Evolutionary conservation across 129 eudicot genomes (phyloP), one percentile per base, ranked within the genome.

Genomic region (Flaveria bidentis): DNA sequence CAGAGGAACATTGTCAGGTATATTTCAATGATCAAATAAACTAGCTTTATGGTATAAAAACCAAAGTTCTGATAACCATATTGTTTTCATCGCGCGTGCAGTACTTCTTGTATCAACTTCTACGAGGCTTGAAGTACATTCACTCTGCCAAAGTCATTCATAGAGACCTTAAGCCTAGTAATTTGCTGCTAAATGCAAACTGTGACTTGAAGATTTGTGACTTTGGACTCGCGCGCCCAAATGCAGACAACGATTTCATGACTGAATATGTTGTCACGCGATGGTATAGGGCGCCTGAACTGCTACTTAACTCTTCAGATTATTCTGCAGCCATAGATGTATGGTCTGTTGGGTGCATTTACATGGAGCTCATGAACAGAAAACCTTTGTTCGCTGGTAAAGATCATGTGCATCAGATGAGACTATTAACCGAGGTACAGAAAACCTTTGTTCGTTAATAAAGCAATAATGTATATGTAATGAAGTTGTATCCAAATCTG

Each of bases 251-350:
- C 41, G 93, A 89, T 74, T 86, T 85, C 84, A 92, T 92, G 97
- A 92, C 97, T 2, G 97, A 92, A 63, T 92, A 92, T 73, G 97
- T 92, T 74, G 97, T 92, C 58, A 92, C 97, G 0, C 74, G 97
- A 74, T 92, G 97, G 97, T 92, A 92, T 53, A 83, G 97, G 42
- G 97, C 97, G 45, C 97, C 97, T 4, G 97, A 92, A 83, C 82
- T 92, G 57, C 57, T 92, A 52, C 78, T 92, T 25, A 92, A 89
- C 77, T 92, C 97, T 51, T 84, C 97, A 1, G 97, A 89, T 26
- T 92, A 92, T 77, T 84, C 88, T 15, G 91, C 86, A 52, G 93
- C 93, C 10, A 89, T 92, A 18, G 97, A 92, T 82, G 88, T 92
- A 6, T 92, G 97, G 97, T 92, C 97, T 11, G 96, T 92, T 53